Evolutionary conservation across 2,329 filamentous ascomycete genomes (phyloP).

Genomic region (Diaporthe amygdali): DNA sequence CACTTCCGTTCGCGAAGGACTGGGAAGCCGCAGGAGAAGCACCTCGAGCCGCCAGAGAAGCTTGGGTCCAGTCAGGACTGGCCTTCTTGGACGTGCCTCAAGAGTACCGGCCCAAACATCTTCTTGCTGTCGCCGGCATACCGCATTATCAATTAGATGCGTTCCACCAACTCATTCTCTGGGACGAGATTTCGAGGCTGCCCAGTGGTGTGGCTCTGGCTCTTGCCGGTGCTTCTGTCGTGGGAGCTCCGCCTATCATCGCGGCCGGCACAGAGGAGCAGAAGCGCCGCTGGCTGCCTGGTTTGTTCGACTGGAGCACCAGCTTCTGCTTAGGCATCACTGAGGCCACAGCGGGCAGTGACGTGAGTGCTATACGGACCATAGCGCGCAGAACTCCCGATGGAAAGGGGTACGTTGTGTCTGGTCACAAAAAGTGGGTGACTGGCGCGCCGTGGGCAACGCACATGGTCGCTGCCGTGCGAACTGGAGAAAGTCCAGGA

Average conservation of each 20-base stretch:
- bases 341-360: constrained; percentile 65
- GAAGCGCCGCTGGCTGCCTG: constrained; percentile 62
- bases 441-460: constrained; percentile 66
- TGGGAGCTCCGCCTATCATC: constrained; percentile 69
- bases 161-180: constrained; percentile 60
- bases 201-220: constrained; percentile 63
- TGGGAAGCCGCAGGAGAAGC: constrained; percentile 66
- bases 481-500: constrained; percentile 58
- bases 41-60: constrained; percentile 37
- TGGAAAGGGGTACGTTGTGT: constrained; percentile 63
- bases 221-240: constrained; percentile 63
- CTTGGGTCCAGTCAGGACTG: constrained; percentile 46
- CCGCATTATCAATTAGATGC: constrained; percentile 55
- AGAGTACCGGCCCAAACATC: constrained; percentile 41
- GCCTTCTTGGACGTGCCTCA: constrained; percentile 40
- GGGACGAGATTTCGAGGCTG: constrained; percentile 60
- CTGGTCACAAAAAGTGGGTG: constrained; percentile 73
- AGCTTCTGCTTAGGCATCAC: constrained; percentile 70
- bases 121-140: constrained; percentile 50
- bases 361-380: constrained; percentile 68
- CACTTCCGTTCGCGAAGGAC: constrained; percentile 63
- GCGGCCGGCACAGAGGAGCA: constrained; percentile 65
- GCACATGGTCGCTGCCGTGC: constrained; percentile 66
- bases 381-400: constrained; percentile 53
- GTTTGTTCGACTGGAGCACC: constrained; percentile 62